phyloP scores from a whole-genome alignment of 139 green algal genomes.

The Astrephomene gubernaculifera region DNA sequence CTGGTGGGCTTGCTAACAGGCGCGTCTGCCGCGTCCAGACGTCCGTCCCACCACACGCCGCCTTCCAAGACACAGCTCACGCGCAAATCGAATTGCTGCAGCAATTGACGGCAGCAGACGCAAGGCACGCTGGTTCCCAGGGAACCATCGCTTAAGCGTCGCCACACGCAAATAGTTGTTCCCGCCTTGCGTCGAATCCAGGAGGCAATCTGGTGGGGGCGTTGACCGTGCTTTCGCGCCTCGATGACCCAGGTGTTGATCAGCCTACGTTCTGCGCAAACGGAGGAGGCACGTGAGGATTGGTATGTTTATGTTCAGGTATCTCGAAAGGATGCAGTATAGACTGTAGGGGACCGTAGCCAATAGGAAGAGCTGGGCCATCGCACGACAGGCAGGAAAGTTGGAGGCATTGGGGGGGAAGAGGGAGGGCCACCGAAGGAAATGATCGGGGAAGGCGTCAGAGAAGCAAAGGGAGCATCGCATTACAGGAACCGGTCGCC shows the following conservation, averaged over 20 bases:
- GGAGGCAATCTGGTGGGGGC: constrained; percentile 53
- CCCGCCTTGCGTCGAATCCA: constrained; percentile 82
- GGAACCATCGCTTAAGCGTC: constrained; percentile 66
- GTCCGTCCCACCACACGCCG: constrained; percentile 59
- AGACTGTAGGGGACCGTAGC: too few relatives aligned
- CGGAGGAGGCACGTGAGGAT: too few relatives aligned
- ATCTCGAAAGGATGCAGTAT: too few relatives aligned
- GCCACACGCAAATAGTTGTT: constrained; percentile 61
- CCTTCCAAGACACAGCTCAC: constrained; percentile 59
- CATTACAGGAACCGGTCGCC: too few relatives aligned
- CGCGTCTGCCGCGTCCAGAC: constrained; percentile 58
- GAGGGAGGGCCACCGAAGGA: too few relatives aligned
- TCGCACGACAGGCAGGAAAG: too few relatives aligned
- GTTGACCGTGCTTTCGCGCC: constrained; percentile 66
- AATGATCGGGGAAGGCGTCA: too few relatives aligned
- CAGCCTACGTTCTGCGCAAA: constrained; percentile 45
- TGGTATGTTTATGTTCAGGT: too few relatives aligned
- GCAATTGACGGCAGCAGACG: constrained; percentile 68
- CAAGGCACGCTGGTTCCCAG: constrained; percentile 73
- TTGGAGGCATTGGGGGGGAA: too few relatives aligned
- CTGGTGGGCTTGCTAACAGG: constrained; percentile 59
- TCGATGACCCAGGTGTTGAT: constrained; percentile 51
- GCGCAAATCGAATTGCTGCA: constrained; percentile 65
- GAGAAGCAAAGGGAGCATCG: too few relatives aligned
- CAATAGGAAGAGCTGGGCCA: too few relatives aligned